Percentiles rank a stretch among this genome's conserved stretches.
Conservation (phyloP, 116 monocot species). For the Zostera marina region DNA sequence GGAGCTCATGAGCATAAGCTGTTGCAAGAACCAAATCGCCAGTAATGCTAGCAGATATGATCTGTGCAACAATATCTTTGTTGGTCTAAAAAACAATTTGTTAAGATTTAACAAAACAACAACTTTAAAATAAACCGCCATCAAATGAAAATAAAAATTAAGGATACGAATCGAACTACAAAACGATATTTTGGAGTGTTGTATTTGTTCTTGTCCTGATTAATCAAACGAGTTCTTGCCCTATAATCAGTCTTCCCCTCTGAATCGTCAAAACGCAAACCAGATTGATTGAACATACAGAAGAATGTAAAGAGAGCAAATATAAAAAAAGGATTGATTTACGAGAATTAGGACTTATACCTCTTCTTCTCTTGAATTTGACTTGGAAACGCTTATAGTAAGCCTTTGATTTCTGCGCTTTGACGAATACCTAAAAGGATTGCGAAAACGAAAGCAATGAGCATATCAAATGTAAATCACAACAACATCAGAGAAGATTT, state of each 20-base stretch:
- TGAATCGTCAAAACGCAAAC: constrained; percentile 9
- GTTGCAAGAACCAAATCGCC: constrained; percentile 69
- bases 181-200: constrained; percentile 90
- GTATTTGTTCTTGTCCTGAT: constrained; percentile 93
- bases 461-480: too few species aligned
- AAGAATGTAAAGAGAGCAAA: not conserved
- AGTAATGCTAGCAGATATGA: constrained; percentile 72
- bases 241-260: constrained; percentile 93
- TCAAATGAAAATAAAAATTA: not conserved
- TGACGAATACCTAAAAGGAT: constrained; percentile 41
- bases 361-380: constrained; percentile 85
- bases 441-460: too few species aligned
- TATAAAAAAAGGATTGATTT: not conserved
- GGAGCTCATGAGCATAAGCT: constrained; percentile 82
- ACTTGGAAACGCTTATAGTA: constrained; percentile 96
- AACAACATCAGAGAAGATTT: too few species aligned
- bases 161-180: constrained; percentile 87
- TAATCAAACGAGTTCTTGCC: constrained; percentile 78
- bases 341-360: constrained; percentile 8
- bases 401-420: constrained; percentile 54
- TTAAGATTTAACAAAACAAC: constrained; percentile 11
- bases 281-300: not conserved
- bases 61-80: constrained; percentile 43
- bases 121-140: not conserved
- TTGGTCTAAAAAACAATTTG: constrained; percentile 20